These are phyloP conservation scores for Macaranga tanarius DNA, from an alignment of 441 rosid genomes.

Conservation along the genomic window DNA sequence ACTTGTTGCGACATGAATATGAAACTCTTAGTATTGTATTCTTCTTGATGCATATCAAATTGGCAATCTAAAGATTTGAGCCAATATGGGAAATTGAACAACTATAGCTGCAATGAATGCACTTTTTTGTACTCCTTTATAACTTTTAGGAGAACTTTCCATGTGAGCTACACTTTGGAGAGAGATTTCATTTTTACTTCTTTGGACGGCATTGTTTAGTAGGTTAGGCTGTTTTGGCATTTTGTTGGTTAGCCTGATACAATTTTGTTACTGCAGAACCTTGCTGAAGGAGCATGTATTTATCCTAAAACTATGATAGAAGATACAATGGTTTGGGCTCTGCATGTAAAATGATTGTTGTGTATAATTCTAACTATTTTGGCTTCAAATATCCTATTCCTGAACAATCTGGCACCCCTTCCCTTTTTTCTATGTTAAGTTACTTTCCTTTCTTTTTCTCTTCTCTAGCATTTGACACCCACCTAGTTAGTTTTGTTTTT, in stretches of 20 bases:
- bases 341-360: not conserved
- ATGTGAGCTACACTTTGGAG: not conserved
- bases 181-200: not conserved
- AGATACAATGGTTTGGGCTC: not conserved
- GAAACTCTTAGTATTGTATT: not conserved
- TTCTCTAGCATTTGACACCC: not conserved
- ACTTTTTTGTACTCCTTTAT: not conserved
- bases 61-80: constrained; percentile 4
- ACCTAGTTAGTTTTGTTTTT: not conserved
- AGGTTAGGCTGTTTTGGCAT: not conserved
- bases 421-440: not conserved
- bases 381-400: not conserved
- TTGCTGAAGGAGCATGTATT: not conserved
- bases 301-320: not conserved
- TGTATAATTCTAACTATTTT: not conserved
- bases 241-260: not conserved
- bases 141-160: not conserved
- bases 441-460: not conserved
- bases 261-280: not conserved
- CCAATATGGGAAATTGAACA: not conserved
- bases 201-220: not conserved
- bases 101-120: not conserved
- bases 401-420: not conserved
- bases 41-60: not conserved
- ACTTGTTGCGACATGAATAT: not conserved